Evolutionary conservation across 2,329 filamentous ascomycete species (phyloP).

Genomic region (Epichloe uncinata): DNA sequence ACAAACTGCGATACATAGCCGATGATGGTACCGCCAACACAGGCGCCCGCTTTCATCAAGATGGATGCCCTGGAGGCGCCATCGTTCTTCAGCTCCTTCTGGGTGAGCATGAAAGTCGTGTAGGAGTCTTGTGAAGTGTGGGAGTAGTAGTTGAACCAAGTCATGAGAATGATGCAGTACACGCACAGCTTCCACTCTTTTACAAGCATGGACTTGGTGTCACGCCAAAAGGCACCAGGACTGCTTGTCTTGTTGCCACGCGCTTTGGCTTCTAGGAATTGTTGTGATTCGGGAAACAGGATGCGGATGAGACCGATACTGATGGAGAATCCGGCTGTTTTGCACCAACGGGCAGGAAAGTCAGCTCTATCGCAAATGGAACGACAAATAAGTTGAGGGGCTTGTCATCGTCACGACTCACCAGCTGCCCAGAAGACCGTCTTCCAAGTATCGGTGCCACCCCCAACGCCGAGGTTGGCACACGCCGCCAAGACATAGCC

Average conservation of each 20-base stretch:
- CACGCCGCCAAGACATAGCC: conserved; percentile 70
- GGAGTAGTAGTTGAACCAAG: conserved; percentile 61
- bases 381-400: neutral
- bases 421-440: conserved; percentile 59
- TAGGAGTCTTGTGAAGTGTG: conserved; percentile 74
- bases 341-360: neutral
- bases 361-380: conserved; percentile 1
- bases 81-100: conserved; percentile 54
- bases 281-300: conserved; percentile 59
- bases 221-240: conserved; percentile 48
- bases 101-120: conserved; percentile 64
- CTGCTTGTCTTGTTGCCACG: conserved; percentile 36
- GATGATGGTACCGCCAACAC: conserved; percentile 57
- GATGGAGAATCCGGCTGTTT: conserved; percentile 48
- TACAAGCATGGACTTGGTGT: conserved; percentile 53
- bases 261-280: conserved; percentile 59
- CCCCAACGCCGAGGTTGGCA: conserved; percentile 61
- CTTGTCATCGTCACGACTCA: conserved; percentile 9
- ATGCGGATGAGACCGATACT: conserved; percentile 54
- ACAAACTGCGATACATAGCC: conserved; percentile 66
- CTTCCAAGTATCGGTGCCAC: conserved; percentile 52
- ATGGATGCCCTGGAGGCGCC: conserved; percentile 63
- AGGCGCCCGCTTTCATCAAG: conserved; percentile 66
- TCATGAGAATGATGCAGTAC: conserved; percentile 70
- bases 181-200: conserved; percentile 65